Conservation (phyloP, 176 grass and related monocot genomes). For the Triticum turgidum region DNA sequence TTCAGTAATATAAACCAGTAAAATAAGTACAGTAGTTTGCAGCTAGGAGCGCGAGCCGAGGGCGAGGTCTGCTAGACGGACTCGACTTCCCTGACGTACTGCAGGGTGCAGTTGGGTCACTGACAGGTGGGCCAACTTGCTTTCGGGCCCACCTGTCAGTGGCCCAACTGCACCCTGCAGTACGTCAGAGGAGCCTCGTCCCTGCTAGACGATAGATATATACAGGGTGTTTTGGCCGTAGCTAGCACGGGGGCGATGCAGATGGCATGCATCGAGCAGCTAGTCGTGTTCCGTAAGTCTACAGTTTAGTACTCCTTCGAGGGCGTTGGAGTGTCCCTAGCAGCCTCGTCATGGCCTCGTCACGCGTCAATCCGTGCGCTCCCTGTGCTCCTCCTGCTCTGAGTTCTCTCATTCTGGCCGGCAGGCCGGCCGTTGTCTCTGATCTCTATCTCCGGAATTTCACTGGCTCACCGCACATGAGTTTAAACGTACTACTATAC, state of each 20-base stretch:
- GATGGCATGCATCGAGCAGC: background rate
- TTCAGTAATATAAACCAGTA: background rate
- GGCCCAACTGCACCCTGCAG: no score
- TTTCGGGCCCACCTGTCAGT: no score
- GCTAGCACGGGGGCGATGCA: background rate
- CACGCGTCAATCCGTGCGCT: conserved; percentile 24
- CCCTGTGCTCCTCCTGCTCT: background rate
- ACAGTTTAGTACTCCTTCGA: background rate
- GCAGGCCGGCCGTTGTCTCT: background rate
- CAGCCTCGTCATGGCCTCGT: conserved; percentile 44
- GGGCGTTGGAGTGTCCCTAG: conserved; percentile 22
- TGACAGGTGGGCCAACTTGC: no score
- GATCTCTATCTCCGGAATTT: no score
- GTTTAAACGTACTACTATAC: background rate
- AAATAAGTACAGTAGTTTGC: background rate
- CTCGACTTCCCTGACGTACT: no score
- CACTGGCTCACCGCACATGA: background rate
- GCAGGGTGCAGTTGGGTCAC: no score
- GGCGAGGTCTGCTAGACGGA: background rate
- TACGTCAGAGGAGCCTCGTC: no score
- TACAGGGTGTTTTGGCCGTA: background rate
- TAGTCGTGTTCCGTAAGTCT: background rate
- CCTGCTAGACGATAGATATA: background rate
- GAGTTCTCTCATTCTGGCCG: background rate
- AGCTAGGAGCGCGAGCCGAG: background rate